phyloP scores from a whole-genome alignment of 306 rosid species.

The Cucumis melo region DNA sequence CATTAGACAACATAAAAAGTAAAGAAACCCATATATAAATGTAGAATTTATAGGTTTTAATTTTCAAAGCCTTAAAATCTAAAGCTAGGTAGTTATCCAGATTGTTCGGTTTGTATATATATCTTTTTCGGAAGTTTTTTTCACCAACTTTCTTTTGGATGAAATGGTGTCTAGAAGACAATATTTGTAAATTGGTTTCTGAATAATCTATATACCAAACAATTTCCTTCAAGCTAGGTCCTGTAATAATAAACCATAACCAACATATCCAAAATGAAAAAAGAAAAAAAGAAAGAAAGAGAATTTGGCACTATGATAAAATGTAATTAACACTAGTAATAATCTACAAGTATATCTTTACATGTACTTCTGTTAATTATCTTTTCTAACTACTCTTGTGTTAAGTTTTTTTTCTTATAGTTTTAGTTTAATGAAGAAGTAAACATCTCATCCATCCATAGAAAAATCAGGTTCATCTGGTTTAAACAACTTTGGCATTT shows the following conservation, averaged over 20 bases:
- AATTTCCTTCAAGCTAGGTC: background rate
- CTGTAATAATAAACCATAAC: background rate
- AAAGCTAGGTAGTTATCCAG: no score
- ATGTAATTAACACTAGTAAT: background rate
- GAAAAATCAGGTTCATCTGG: constrained; percentile 88
- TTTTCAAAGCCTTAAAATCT: no score
- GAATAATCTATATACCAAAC: background rate
- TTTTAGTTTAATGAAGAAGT: constrained; percentile 8
- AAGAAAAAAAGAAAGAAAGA: background rate
- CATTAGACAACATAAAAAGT: no score
- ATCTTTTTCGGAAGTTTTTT: background rate
- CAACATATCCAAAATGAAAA: background rate
- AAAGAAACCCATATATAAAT: no score
- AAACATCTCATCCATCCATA: constrained; percentile 19
- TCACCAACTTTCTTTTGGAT: background rate
- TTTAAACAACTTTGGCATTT: constrained; percentile 67
- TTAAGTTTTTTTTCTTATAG: background rate
- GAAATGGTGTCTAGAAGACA: background rate
- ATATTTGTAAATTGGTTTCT: background rate
- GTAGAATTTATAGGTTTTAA: no score
- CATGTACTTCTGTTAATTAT: background rate
- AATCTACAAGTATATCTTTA: constrained; percentile 2
- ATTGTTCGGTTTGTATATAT: background rate
- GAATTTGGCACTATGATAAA: background rate
- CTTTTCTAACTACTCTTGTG: background rate